A percentile compares a stretch with the other conserved stretches of the same genome.
phyloP scores from a whole-genome alignment of 2,329 filamentous ascomycete species.

The Xylariaceae sp. region DNA sequence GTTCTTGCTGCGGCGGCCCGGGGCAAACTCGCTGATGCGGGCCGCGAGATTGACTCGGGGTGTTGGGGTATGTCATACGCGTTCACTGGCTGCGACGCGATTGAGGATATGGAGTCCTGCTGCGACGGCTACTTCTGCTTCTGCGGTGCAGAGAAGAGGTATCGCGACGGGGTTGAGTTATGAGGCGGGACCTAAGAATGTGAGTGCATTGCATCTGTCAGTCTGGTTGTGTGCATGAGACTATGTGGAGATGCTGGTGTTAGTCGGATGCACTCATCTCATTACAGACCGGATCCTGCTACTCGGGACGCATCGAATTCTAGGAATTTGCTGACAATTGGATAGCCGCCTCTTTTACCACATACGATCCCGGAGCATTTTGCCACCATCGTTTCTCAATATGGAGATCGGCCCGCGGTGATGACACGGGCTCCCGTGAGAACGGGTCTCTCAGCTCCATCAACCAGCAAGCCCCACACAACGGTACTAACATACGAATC shows the following conservation, averaged over 20 bases:
- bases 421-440: constrained; percentile 43
- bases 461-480: constrained; percentile 48
- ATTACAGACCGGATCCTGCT: neutral
- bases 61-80: no score
- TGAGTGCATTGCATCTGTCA: constrained; percentile 17
- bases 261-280: neutral
- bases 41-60: no score
- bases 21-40: no score
- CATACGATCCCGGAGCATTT: constrained; percentile 72
- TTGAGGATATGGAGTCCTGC: neutral
- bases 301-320: neutral
- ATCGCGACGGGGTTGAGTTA: constrained; percentile 29
- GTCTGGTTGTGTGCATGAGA: neutral
- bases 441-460: constrained; percentile 20
- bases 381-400: constrained; percentile 53
- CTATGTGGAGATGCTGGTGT: neutral
- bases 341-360: constrained; percentile 59
- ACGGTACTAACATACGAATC: constrained; percentile 65
- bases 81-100: neutral
- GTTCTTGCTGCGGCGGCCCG: no score
- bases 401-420: constrained; percentile 60
- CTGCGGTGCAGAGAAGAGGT: constrained; percentile 18
- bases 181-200: constrained; percentile 32
- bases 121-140: neutral
- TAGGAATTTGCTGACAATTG: constrained; percentile 5